A percentile compares a stretch with the other conserved stretches of the same genome.
Conservation (phyloP, 2,329 filamentous ascomycete species). For the Annulohypoxylon truncatum region DNA sequence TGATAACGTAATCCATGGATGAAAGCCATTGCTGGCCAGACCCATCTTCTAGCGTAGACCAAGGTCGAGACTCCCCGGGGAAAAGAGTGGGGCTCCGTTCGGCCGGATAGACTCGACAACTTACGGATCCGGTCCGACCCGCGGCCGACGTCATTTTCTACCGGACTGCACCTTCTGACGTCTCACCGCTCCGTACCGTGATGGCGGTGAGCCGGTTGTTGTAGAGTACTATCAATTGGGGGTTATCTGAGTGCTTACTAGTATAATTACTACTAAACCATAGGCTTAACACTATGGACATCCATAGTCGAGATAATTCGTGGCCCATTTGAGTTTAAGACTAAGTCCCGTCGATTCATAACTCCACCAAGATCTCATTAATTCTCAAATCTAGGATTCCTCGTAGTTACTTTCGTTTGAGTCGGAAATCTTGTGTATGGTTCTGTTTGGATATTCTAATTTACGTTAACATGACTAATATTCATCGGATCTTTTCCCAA, state of each 20-base stretch:
- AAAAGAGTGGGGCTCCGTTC: constrained; percentile 34
- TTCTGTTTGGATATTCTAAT: no score
- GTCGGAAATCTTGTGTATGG: no score
- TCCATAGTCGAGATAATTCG: background rate
- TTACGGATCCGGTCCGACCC: constrained; percentile 38
- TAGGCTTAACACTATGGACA: background rate
- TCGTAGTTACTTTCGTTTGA: no score
- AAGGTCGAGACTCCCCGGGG: constrained; percentile 33
- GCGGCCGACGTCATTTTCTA: constrained; percentile 26
- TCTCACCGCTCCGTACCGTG: constrained; percentile 15
- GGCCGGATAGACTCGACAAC: constrained; percentile 24
- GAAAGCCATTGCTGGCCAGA: constrained; percentile 11
- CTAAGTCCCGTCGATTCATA: no score
- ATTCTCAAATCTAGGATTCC: no score
- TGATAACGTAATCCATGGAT: constrained; percentile 27
- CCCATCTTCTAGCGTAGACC: constrained; percentile 22
- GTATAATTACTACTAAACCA: background rate
- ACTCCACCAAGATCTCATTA: no score
- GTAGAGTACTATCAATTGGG: background rate
- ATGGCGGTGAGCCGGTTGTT: background rate
- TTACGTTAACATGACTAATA: no score
- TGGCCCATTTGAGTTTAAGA: background rate
- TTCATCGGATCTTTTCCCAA: no score
- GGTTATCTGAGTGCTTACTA: background rate
- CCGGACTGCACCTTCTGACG: constrained; percentile 20